Conservation (phyloP, 495 filamentous ascomycete genomes). For the Aspergillus panamensis region DNA sequence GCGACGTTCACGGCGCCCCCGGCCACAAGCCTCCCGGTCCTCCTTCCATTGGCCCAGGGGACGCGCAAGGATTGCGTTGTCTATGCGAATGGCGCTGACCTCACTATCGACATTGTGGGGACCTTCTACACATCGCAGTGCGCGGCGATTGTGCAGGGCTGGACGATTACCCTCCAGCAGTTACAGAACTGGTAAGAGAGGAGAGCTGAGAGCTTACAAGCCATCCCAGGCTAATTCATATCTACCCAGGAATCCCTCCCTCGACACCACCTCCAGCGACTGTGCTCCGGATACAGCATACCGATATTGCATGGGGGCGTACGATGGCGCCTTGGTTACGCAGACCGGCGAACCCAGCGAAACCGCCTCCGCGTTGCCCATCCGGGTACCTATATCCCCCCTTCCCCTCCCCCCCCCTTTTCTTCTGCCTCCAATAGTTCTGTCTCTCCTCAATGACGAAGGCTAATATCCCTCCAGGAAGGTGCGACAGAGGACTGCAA, state of each 20-base stretch:
- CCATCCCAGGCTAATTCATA: background rate
- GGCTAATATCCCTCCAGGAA: background rate
- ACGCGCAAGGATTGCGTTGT: slow-evolving; percentile 10
- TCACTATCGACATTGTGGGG: background rate
- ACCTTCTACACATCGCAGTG: slow-evolving; percentile 6
- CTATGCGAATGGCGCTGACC: slow-evolving; percentile 1
- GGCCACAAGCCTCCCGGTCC: background rate
- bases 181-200: slow-evolving; percentile 3
- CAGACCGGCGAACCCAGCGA: background rate
- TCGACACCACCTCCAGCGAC: slow-evolving; percentile 7
- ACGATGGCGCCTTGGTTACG: background rate
- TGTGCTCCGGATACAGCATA: background rate
- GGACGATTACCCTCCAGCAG: background rate
- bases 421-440: background rate
- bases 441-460: background rate
- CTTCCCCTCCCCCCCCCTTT: no score
- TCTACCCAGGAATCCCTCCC: slow-evolving; percentile 7
- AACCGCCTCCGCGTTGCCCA: background rate
- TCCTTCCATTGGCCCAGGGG: slow-evolving; percentile 1
- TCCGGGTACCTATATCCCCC: background rate
- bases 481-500: background rate
- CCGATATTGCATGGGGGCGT: slow-evolving; percentile 8
- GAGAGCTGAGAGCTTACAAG: background rate
- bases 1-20: background rate
- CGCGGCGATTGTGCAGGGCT: slow-evolving; percentile 1